phyloP scores from a whole-genome alignment of 495 filamentous ascomycete species.

The Xylaria palmicola region DNA sequence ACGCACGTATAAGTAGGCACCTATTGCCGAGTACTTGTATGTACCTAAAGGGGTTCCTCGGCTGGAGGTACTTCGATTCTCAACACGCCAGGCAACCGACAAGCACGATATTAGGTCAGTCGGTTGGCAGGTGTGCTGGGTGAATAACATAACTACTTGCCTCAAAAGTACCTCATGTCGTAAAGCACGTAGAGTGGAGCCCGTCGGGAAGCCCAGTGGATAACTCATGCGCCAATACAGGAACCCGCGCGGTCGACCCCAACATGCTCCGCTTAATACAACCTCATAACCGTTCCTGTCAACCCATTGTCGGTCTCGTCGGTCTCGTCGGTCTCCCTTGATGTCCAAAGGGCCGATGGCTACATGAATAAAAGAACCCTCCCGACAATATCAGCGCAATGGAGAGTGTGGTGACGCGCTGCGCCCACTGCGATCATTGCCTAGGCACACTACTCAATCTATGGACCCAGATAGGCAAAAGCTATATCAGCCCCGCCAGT shows the following conservation, averaged over 20 bases:
- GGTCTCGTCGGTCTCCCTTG: neutral
- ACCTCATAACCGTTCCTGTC: neutral
- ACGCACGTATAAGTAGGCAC: too few species aligned
- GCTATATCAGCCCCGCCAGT: slow-evolving; percentile 42
- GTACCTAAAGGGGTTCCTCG: too few species aligned
- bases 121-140: too few species aligned
- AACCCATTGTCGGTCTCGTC: neutral
- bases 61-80: too few species aligned
- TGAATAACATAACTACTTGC: too few species aligned
- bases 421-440: slow-evolving; percentile 36
- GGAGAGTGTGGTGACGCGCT: slow-evolving; percentile 37
- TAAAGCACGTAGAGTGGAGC: too few species aligned
- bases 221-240: neutral
- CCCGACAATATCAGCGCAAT: slow-evolving; percentile 24
- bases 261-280: neutral
- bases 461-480: slow-evolving; percentile 45
- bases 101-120: too few species aligned
- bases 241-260: neutral
- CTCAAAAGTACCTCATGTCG: too few species aligned
- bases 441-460: slow-evolving; percentile 41
- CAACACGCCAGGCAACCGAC: too few species aligned
- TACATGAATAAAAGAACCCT: neutral
- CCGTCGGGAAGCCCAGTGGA: neutral
- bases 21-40: too few species aligned
- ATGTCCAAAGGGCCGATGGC: neutral